Conservation (phyloP, 2,329 filamentous ascomycete genomes). For the Ceratocystis lukuohia region DNA sequence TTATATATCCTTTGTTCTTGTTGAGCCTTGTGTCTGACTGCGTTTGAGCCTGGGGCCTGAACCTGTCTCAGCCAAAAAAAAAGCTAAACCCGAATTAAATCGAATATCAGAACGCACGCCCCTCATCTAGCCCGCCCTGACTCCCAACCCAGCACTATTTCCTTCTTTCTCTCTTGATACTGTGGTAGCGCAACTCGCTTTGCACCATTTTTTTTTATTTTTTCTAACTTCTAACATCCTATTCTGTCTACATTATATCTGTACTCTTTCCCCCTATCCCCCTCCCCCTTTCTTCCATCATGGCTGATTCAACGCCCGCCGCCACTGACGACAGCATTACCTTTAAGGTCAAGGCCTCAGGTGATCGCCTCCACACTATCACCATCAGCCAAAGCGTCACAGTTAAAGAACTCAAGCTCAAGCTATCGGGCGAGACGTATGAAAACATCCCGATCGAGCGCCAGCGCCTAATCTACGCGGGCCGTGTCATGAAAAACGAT, state of each 20-base stretch:
- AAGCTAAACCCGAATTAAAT: constrained; percentile 5
- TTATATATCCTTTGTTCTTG: background rate
- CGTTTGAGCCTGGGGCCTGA: background rate
- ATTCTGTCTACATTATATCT: constrained; percentile 7
- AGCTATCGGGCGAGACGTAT: constrained; percentile 66
- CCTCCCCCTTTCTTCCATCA: background rate
- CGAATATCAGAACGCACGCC: background rate
- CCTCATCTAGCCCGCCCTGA: background rate
- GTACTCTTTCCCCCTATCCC: background rate
- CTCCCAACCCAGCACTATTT: background rate
- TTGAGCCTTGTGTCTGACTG: background rate
- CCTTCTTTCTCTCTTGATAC: background rate
- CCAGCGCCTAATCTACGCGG: constrained; percentile 94
- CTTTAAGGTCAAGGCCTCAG: constrained; percentile 97
- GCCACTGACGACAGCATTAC: constrained; percentile 61
- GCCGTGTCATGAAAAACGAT: constrained; percentile 88
- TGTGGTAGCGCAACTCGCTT: background rate
- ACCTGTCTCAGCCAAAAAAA: background rate
- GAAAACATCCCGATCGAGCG: constrained; percentile 78
- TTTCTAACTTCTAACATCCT: constrained; percentile 9
- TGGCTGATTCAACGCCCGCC: constrained; percentile 51
- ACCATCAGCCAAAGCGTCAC: constrained; percentile 65
- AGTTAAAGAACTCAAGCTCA: constrained; percentile 77
- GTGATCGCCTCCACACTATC: constrained; percentile 69
- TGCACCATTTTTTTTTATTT: no score